Evolutionary conservation across 2,329 filamentous ascomycete genomes (phyloP).

Genomic region (Leptographium radiaticola): DNA sequence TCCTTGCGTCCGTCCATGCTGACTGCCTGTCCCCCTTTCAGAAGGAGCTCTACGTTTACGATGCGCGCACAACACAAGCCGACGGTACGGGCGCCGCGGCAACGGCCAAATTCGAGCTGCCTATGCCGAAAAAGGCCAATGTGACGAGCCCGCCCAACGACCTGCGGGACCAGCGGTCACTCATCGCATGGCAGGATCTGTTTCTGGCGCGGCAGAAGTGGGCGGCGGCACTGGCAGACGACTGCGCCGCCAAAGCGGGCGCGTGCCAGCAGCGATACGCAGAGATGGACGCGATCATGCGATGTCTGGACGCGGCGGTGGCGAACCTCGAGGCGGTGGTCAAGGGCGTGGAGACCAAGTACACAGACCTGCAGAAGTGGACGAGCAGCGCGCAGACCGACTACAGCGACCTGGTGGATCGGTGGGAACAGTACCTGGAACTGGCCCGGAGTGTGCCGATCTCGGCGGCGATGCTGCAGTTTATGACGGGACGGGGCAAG

Average conservation of each 20-base stretch:
- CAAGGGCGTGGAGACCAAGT: slow-evolving; percentile 57
- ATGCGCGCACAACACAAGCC: slow-evolving; percentile 59
- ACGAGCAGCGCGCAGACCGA: slow-evolving; percentile 53
- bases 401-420: slow-evolving; percentile 47
- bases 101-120: slow-evolving; percentile 30
- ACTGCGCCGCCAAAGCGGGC: slow-evolving; percentile 53
- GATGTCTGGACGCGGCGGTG: slow-evolving; percentile 72
- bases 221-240: slow-evolving; percentile 58
- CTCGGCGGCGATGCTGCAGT: slow-evolving; percentile 50
- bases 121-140: slow-evolving; percentile 40
- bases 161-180: slow-evolving; percentile 63
- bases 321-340: slow-evolving; percentile 71
- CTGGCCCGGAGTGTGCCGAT: slow-evolving; percentile 52
- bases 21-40: slow-evolving; percentile 20
- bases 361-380: slow-evolving; percentile 59
- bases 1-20: too few species aligned
- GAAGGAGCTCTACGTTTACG: slow-evolving; percentile 87
- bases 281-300: slow-evolving; percentile 64
- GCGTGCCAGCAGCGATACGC: slow-evolving; percentile 51
- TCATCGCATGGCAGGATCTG: slow-evolving; percentile 78
- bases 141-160: slow-evolving; percentile 65
- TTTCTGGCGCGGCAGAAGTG: slow-evolving; percentile 72
- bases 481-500: slow-evolving; percentile 41
- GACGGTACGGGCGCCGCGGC: slow-evolving; percentile 31
- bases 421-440: slow-evolving; percentile 56